Evolutionary conservation across 257 asterid species (phyloP).

Genomic region (Solanum dulcamara): DNA sequence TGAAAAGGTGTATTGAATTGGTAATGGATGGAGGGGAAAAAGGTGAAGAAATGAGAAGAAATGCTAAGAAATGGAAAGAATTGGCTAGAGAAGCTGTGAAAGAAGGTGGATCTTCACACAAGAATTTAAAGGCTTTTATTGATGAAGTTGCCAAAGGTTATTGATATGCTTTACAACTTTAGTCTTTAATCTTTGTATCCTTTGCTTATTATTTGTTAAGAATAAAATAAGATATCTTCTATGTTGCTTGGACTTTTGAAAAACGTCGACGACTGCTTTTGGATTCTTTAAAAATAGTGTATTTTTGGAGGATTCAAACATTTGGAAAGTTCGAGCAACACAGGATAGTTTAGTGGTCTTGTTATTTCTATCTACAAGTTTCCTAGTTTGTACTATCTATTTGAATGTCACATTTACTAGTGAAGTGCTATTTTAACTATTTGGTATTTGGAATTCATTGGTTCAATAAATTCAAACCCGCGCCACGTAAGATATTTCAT

Average conservation of each 20-base stretch:
- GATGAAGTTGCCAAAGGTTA: background rate
- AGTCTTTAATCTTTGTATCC: background rate
- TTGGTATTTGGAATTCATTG: background rate
- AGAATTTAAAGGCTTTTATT: slow-evolving; percentile 4
- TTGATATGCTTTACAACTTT: background rate
- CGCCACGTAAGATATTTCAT: background rate
- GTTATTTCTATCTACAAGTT: background rate
- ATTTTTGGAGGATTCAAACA: background rate
- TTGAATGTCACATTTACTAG: background rate
- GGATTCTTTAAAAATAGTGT: background rate
- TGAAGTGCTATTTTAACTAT: background rate
- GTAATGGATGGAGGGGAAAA: slow-evolving; percentile 10
- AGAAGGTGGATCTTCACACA: slow-evolving; percentile 16
- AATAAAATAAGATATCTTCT: background rate
- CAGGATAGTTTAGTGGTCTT: background rate
- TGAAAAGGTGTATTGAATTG: slow-evolving; percentile 7
- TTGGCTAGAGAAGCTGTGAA: slow-evolving; percentile 10
- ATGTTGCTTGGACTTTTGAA: background rate
- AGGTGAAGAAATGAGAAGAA: background rate
- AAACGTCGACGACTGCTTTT: background rate
- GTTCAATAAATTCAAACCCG: background rate
- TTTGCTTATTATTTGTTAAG: background rate
- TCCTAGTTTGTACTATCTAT: background rate
- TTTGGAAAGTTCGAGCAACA: background rate
- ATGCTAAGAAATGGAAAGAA: slow-evolving; percentile 11